Percentiles rank a stretch among this genome's conserved stretches.
Conservation (phyloP, 2,329 filamentous ascomycete species). For the Ramichloridium luteum region DNA sequence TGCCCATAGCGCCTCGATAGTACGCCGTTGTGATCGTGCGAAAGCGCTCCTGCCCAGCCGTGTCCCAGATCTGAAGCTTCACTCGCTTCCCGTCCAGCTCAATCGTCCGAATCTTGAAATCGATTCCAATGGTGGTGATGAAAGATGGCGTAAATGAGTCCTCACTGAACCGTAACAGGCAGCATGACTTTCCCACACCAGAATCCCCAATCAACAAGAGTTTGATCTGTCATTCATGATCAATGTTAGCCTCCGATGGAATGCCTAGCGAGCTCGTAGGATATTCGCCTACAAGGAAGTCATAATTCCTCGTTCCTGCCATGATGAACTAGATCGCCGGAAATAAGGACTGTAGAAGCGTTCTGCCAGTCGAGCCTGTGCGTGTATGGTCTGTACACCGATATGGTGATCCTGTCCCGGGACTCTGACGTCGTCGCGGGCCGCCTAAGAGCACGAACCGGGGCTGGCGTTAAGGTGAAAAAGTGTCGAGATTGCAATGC, state of each 20-base stretch:
- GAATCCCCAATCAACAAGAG: constrained; percentile 93
- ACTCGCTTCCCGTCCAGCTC: constrained; percentile 97
- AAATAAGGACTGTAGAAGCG: too few relatives aligned
- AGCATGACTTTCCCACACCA: constrained; percentile 94
- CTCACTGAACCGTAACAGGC: constrained; percentile 89
- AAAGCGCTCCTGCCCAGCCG: constrained; percentile 95
- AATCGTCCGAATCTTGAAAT: constrained; percentile 99
- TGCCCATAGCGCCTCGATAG: constrained; percentile 97
- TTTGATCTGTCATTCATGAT: constrained; percentile 60
- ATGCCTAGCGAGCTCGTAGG: neutral
- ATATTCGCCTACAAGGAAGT: constrained; percentile 70
- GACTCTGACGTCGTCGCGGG: too few relatives aligned
- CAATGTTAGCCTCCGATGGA: too few relatives aligned
- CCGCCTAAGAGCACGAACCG: too few relatives aligned
- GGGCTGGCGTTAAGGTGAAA: too few relatives aligned
- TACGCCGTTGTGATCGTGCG: constrained; percentile 98
- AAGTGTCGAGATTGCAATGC: too few relatives aligned
- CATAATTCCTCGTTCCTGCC: constrained; percentile 97
- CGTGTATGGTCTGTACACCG: too few relatives aligned
- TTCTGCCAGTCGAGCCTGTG: too few relatives aligned
- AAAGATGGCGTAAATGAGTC: constrained; percentile 96
- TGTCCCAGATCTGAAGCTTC: constrained; percentile 99
- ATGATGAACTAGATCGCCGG: too few relatives aligned
- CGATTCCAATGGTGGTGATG: constrained; percentile 98
- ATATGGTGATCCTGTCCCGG: too few relatives aligned